Base-by-base conservation (phyloP, 176 grass and related monocot species). In the Oryza australiensis region DNA sequence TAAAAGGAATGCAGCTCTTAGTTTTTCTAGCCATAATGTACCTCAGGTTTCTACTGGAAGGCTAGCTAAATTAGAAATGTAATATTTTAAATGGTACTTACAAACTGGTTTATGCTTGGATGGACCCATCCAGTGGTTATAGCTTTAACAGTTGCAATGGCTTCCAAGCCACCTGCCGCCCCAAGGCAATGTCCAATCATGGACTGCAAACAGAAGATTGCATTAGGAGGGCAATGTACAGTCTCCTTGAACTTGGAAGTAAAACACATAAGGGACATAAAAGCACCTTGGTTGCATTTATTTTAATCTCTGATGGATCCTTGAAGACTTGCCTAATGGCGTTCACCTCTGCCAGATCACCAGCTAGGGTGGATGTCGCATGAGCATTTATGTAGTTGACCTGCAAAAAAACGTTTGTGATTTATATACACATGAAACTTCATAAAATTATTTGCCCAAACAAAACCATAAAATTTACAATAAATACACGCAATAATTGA, bases 141-240 rank as follows among this genome's bases (percentile, higher is more conserved):
- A n/a, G 96, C 89, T 91, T 95, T 99, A 62, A 99, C 49, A 7
- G 89, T 91, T 66, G 96, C 96, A 83, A 99, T 99, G 51, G 93
- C 96, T 82, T 99, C 96, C 77, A 99, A 82, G 84, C 93, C 96
- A n/a, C 96, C 96, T 68, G 96, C 73, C 66, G 96, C 96, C 32
- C 96, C 96, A 80, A 99, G 93, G 78, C 96, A 99, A 77, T 99
- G 96, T n/a, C 96, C 96, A 88, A 94, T 99, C 89, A 99, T 99
- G 66, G 96, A 99, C 96, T 99, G 86, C 75, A 89, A 70, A 83
- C 29, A 13, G 40, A 49, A 29, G 66, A 71, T 53, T 29, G 22
- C 24, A 65, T 82, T 84, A 87, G 74, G 55, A 84, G 23, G 64
- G 3, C 20, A 33, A 84, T 77, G 40, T 82, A 91, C 15, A 70